These are phyloP conservation scores for Russula compacta DNA, from an alignment of 768 basidiomycete species.

Conservation along the genomic window DNA sequence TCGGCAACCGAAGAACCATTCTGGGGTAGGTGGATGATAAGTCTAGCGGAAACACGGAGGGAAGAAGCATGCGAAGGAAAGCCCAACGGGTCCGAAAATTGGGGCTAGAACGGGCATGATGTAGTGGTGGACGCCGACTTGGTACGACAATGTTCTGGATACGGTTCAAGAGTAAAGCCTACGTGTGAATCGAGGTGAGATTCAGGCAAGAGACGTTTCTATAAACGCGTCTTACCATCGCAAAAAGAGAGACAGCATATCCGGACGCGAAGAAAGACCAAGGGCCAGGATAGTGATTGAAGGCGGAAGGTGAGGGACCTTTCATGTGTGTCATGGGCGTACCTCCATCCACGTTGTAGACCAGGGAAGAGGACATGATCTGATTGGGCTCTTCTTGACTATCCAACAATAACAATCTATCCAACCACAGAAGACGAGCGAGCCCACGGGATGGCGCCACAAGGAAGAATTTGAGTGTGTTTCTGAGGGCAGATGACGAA, in stretches of 20 bases:
- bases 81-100: slow-evolving; percentile 19
- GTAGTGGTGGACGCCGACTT: slow-evolving; percentile 34
- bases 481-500: not conserved
- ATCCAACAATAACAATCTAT: slow-evolving; percentile 5
- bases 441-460: not conserved
- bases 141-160: slow-evolving; percentile 75
- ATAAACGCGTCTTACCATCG: slow-evolving; percentile 40
- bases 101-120: slow-evolving; percentile 21
- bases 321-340: slow-evolving; percentile 1
- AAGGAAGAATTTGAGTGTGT: slow-evolving; percentile 1
- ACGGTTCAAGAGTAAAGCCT: slow-evolving; percentile 65
- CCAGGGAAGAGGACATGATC: not conserved
- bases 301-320: slow-evolving; percentile 12
- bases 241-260: slow-evolving; percentile 56
- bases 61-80: slow-evolving; percentile 24
- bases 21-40: slow-evolving; percentile 52
- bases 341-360: slow-evolving; percentile 4
- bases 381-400: slow-evolving; percentile 1
- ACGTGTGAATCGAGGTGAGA: not conserved
- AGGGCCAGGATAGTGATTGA: slow-evolving; percentile 42
- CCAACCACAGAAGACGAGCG: slow-evolving; percentile 4
- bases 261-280: slow-evolving; percentile 69
- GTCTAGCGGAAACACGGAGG: slow-evolving; percentile 52
- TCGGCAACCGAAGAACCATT: slow-evolving; percentile 49
- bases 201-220: not conserved